Evolutionary conservation across 106 monocot species (phyloP).

Genomic region (Alisma plantagoaquatica): DNA sequence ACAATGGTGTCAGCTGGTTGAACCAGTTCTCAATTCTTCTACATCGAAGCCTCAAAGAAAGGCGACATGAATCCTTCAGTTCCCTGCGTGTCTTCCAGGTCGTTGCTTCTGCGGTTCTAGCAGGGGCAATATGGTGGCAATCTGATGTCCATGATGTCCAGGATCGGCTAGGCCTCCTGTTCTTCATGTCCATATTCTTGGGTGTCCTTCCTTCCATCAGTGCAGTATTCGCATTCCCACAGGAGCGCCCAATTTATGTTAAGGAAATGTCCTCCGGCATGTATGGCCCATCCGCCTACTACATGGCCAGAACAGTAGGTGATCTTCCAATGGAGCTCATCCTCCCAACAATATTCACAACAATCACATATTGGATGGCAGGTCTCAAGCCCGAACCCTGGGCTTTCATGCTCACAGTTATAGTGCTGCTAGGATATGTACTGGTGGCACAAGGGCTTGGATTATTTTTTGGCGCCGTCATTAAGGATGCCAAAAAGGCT

Average conservation of each 20-base stretch:
- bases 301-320: slow-evolving; percentile 53
- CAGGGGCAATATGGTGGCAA: slow-evolving; percentile 86
- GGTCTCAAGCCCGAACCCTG: slow-evolving; percentile 38
- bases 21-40: slow-evolving; percentile 76
- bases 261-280: slow-evolving; percentile 76
- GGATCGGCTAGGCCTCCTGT: slow-evolving; percentile 91
- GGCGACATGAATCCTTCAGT: slow-evolving; percentile 83
- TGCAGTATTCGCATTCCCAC: slow-evolving; percentile 87
- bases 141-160: slow-evolving; percentile 41
- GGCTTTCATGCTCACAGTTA: slow-evolving; percentile 58
- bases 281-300: slow-evolving; percentile 87
- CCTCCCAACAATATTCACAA: slow-evolving; percentile 49
- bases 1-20: slow-evolving; percentile 51
- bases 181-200: slow-evolving; percentile 98
- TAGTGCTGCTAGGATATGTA: slow-evolving; percentile 62
- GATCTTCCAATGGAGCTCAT: slow-evolving; percentile 93
- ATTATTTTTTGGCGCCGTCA: slow-evolving; percentile 49
- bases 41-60: slow-evolving; percentile 68
- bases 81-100: slow-evolving; percentile 76
- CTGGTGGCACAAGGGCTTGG: slow-evolving; percentile 82
- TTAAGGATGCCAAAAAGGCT: slow-evolving; percentile 85
- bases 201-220: slow-evolving; percentile 87
- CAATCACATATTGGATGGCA: slow-evolving; percentile 86
- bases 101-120: slow-evolving; percentile 47
- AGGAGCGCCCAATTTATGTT: slow-evolving; percentile 59